Conservation (phyloP, 176 grass and related monocot genomes). For the Paspalum notatum region DNA sequence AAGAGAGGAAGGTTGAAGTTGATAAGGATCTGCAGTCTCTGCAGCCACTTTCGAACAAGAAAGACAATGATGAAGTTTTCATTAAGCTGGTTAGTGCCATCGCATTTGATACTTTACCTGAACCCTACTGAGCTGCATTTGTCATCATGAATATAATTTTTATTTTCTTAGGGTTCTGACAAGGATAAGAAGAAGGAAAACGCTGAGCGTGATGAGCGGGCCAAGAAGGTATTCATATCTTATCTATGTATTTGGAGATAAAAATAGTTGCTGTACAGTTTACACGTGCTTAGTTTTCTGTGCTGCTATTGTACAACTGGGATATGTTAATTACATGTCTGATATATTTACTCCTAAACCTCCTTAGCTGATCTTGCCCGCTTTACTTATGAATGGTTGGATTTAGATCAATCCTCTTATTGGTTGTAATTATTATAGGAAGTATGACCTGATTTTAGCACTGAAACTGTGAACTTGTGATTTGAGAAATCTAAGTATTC, state of each 20-base stretch:
- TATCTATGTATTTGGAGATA: not conserved
- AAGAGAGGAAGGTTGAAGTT: constrained; percentile 84
- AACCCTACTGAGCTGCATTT: not conserved
- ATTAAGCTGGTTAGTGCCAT: constrained; percentile 71
- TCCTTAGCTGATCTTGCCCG: not conserved
- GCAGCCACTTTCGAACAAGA: constrained; percentile 75
- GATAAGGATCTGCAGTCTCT: constrained; percentile 91
- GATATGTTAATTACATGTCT: not conserved
- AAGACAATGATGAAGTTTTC: constrained; percentile 68
- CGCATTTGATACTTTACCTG: constrained; percentile 15
- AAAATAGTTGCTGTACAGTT: not conserved
- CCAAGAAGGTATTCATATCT: constrained; percentile 62
- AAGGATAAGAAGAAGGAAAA: constrained; percentile 90
- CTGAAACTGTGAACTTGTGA: not conserved
- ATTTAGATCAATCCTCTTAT: not conserved
- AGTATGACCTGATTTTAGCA: not conserved
- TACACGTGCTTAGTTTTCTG: not conserved
- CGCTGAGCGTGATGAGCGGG: constrained; percentile 80
- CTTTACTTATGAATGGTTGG: not conserved
- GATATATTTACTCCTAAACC: not conserved
- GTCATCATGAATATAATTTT: not conserved
- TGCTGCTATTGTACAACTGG: not conserved
- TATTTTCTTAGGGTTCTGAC: constrained; percentile 60
- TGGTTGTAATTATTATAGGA: not conserved
- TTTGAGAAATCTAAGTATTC: not conserved